A percentile compares a stretch with the other conserved stretches of the same genome.
These are phyloP conservation scores for Agrostemma githago DNA, from an alignment of 148 eudicot species.

Conservation along the genomic window DNA sequence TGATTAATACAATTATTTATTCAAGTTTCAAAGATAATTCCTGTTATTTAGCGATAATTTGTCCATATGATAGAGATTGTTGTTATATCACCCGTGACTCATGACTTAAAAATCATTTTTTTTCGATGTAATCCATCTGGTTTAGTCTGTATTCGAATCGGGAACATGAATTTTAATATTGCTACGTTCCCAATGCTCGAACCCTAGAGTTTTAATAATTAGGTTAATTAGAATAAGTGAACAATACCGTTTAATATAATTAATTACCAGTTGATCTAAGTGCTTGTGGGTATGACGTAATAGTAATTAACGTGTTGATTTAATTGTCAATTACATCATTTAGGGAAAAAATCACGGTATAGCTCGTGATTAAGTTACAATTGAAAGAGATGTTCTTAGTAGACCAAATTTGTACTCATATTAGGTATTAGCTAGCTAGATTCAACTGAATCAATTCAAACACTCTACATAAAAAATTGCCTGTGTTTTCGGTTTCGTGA, in stretches of 20 bases:
- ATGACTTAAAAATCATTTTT: neutral
- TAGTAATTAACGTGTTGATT: neutral
- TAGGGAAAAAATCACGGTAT: conserved; percentile 3
- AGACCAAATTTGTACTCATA: neutral
- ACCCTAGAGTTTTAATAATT: too few relatives aligned
- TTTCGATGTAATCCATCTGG: too few relatives aligned
- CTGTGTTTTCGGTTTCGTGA: too few relatives aligned
- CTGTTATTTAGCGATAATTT: conserved; percentile 18
- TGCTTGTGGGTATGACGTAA: too few relatives aligned
- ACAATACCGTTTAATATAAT: too few relatives aligned
- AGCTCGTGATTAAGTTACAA: neutral
- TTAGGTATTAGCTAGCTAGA: too few relatives aligned
- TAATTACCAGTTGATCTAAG: too few relatives aligned
- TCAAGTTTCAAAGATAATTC: neutral
- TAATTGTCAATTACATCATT: conserved; percentile 3
- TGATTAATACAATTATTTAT: neutral
- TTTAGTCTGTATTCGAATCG: too few relatives aligned
- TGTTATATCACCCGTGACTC: conserved; percentile 13
- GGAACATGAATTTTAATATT: too few relatives aligned
- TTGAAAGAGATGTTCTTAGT: neutral
- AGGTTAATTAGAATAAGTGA: too few relatives aligned
- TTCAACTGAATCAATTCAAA: neutral
- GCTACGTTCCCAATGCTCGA: too few relatives aligned
- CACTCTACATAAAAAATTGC: too few relatives aligned
- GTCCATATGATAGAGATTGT: conserved; percentile 20